These are phyloP conservation scores for Aureobasidium namibiae DNA, from an alignment of 2,329 filamentous ascomycete species.

Conservation along the genomic window DNA sequence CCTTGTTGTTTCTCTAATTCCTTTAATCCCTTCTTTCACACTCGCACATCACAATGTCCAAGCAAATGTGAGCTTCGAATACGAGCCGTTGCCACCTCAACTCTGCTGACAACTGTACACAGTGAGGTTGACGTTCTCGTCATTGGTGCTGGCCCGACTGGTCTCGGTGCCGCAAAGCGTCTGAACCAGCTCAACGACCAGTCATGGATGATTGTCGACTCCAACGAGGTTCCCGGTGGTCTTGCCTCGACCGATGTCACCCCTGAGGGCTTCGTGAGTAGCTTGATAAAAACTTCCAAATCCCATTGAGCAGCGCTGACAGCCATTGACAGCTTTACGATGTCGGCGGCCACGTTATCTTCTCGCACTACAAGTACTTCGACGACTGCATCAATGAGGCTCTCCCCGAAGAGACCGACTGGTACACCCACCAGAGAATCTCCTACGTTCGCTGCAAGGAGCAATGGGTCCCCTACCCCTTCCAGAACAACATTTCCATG, in stretches of 20 bases:
- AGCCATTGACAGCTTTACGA: conserved; percentile 70
- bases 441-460: conserved; percentile 97
- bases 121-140: conserved; percentile 95
- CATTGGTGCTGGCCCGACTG: conserved; percentile 95
- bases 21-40: conserved; percentile 11
- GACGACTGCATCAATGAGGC: conserved; percentile 98
- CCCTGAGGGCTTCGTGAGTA: conserved; percentile 90
- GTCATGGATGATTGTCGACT: conserved; percentile 94
- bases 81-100: conserved; percentile 9
- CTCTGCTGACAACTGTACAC: conserved; percentile 17
- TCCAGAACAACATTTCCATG: conserved; percentile 99
- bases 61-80: conserved; percentile 16
- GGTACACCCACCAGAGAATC: conserved; percentile 96
- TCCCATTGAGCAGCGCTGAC: neutral
- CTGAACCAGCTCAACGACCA: conserved; percentile 88
- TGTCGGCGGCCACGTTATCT: conserved; percentile 96
- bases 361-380: conserved; percentile 99
- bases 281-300: neutral
- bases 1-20: conserved; percentile 1
- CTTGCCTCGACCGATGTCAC: conserved; percentile 93
- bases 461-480: conserved; percentile 96
- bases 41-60: conserved; percentile 11
- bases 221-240: conserved; percentile 85
- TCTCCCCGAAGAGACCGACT: conserved; percentile 85
- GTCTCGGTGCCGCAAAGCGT: conserved; percentile 94